Conservation (phyloP, 2,329 filamentous ascomycete genomes). For the Trichoderma arundinaceum region DNA sequence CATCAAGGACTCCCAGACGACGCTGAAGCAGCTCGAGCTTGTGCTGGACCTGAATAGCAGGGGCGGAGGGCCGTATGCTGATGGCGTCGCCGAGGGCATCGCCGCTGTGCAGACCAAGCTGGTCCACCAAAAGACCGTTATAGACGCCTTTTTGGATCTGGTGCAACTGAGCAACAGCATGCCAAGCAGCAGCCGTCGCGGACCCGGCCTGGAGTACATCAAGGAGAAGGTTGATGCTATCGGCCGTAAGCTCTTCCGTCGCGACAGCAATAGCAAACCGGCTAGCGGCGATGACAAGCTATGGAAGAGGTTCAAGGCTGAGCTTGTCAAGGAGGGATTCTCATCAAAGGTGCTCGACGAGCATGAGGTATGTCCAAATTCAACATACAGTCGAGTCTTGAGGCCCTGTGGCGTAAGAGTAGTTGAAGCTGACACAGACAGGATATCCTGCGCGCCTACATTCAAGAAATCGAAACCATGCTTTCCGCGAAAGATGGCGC, state of each 20-base stretch:
- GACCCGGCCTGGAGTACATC: conserved; percentile 56
- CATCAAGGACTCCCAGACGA: conserved; percentile 60
- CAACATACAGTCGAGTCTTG: neutral
- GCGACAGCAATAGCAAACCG: conserved; percentile 45
- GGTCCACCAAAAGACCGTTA: conserved; percentile 56
- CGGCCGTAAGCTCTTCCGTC: conserved; percentile 57
- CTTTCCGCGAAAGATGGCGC: conserved; percentile 50
- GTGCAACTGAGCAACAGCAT: conserved; percentile 60
- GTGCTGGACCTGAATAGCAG: conserved; percentile 56
- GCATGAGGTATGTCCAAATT: conserved; percentile 57
- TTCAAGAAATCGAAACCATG: conserved; percentile 62
- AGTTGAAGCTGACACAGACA: conserved; percentile 39
- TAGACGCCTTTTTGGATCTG: conserved; percentile 63
- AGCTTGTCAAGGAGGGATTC: conserved; percentile 64
- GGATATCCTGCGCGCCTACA: conserved; percentile 66
- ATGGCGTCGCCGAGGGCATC: conserved; percentile 47
- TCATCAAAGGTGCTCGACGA: conserved; percentile 59
- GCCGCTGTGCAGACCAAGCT: conserved; percentile 54
- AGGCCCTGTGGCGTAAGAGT: neutral
- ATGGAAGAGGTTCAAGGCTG: conserved; percentile 64
- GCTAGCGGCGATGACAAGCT: conserved; percentile 56
- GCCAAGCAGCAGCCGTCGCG: conserved; percentile 44
- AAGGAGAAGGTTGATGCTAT: conserved; percentile 66
- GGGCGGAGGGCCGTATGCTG: conserved; percentile 39
- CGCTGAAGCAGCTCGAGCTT: conserved; percentile 60